A percentile compares a stretch with the other conserved stretches of the same genome.
These are phyloP conservation scores for Bidens hawaiensis DNA, from an alignment of 140 eudicot species.

Conservation along the genomic window DNA sequence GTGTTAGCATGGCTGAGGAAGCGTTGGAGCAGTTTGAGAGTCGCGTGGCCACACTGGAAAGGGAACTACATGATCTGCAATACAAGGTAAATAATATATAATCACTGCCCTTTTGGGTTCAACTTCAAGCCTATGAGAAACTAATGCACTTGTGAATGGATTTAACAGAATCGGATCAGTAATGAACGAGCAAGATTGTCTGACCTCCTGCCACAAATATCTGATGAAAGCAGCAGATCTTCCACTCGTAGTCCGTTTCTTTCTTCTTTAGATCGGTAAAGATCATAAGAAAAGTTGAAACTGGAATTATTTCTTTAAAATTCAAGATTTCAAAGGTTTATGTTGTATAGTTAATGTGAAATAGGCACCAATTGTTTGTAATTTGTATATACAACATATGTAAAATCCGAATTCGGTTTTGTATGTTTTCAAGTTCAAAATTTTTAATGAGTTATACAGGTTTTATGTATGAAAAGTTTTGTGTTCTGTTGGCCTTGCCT, in stretches of 20 bases:
- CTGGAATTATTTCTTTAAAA: no score
- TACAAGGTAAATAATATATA: constrained; percentile 50
- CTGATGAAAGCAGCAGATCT: constrained; percentile 24
- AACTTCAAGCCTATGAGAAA: neutral
- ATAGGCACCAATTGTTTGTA: no score
- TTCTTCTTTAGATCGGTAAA: constrained; percentile 61
- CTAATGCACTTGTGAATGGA: constrained; percentile 20
- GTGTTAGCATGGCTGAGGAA: constrained; percentile 59
- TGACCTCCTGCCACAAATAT: constrained; percentile 51
- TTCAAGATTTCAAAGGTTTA: constrained; percentile 25
- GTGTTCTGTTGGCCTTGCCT: no score
- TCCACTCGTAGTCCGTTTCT: constrained; percentile 66
- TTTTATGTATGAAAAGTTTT: no score
- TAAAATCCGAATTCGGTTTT: no score
- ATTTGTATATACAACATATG: constrained; percentile 3
- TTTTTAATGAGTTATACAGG: no score
- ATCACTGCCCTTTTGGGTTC: neutral
- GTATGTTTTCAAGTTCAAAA: no score
- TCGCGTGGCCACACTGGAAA: constrained; percentile 47
- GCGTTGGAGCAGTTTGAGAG: constrained; percentile 64
- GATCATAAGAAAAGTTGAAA: neutral
- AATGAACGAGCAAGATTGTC: constrained; percentile 63
- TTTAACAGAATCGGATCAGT: constrained; percentile 57
- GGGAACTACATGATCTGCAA: constrained; percentile 57
- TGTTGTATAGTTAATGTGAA: constrained; percentile 20